Percentiles rank a stretch among this genome's conserved stretches.
Conservation (phyloP, 306 rosid species). For the Quercus variabilis region DNA sequence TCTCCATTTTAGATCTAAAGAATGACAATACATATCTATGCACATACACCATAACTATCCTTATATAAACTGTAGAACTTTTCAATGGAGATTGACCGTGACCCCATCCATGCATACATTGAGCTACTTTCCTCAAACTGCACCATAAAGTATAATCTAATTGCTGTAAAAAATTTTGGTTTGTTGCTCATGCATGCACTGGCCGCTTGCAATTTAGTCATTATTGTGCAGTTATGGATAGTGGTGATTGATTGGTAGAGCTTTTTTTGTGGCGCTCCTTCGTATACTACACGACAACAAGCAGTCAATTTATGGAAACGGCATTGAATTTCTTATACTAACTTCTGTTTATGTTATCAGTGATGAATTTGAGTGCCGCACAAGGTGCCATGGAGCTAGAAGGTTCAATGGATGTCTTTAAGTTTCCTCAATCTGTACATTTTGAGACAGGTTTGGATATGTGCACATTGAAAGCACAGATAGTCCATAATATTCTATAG, state of each 20-base stretch:
- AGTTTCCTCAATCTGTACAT: background rate
- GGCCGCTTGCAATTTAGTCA: background rate
- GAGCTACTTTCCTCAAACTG: background rate
- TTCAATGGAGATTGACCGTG: background rate
- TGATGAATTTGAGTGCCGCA: background rate
- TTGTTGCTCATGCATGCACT: background rate
- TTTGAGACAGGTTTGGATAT: background rate
- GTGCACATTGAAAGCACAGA: background rate
- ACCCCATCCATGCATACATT: background rate
- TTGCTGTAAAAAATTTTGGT: background rate
- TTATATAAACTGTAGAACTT: background rate
- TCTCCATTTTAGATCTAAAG: background rate
- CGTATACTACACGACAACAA: no score
- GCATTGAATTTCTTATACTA: background rate
- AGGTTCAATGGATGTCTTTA: background rate
- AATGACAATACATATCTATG: background rate
- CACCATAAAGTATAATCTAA: background rate
- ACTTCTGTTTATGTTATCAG: background rate
- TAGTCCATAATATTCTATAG: background rate
- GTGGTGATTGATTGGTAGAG: background rate
- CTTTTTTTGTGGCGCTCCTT: no score
- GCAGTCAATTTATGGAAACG: background rate
- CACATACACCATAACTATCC: background rate
- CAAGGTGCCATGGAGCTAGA: background rate
- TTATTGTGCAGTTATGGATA: background rate